Conservation (phyloP, 2,329 filamentous ascomycete species). For the Colletotrichum filicis region DNA sequence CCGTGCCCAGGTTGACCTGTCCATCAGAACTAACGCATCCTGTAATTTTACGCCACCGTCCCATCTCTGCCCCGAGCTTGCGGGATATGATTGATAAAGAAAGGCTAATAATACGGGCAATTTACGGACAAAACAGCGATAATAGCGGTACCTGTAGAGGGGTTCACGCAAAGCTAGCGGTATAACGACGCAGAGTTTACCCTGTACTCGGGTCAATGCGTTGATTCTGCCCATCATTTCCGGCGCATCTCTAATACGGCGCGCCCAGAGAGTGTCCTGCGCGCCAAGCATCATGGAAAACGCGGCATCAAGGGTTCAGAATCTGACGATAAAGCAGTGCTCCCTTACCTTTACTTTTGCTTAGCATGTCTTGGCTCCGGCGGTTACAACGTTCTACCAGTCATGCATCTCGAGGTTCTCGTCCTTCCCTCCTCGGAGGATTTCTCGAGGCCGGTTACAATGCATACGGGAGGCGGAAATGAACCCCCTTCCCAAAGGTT, state of each 20-base stretch:
- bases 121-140: background rate
- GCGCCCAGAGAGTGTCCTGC: background rate
- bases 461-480: background rate
- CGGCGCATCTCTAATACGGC: background rate
- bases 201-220: background rate
- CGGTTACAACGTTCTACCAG: background rate
- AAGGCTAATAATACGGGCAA: background rate
- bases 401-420: background rate
- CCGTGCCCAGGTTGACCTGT: background rate
- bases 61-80: background rate
- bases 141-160: background rate
- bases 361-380: slow-evolving; percentile 12
- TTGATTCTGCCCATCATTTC: background rate
- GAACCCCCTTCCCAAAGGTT: background rate
- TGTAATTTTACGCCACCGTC: background rate
- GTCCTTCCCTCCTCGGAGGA: background rate
- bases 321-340: slow-evolving; percentile 4
- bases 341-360: slow-evolving; percentile 7
- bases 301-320: slow-evolving; percentile 9
- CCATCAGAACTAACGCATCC: background rate
- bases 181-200: background rate
- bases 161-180: background rate
- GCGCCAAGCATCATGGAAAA: slow-evolving; percentile 10
- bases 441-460: background rate
- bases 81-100: background rate